Percentiles rank a stretch among this genome's conserved stretches.
phyloP scores from a whole-genome alignment of 495 filamentous ascomycete species.

The Penicillium flavigenum region DNA sequence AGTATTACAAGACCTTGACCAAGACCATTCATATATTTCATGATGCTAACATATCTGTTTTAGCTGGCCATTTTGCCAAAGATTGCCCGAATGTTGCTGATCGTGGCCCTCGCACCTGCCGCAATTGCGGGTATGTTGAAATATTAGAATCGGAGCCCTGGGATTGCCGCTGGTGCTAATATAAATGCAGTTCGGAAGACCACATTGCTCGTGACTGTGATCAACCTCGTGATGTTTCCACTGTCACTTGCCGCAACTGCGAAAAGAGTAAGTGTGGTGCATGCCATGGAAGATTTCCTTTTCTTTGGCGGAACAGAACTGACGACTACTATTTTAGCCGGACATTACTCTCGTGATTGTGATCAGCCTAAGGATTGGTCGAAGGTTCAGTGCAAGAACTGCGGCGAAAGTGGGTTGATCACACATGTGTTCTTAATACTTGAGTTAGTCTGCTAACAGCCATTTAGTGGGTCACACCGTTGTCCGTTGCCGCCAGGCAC shows the following conservation, averaged over 20 bases:
- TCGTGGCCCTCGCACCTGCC: conserved; percentile 51
- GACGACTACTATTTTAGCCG: conserved; percentile 38
- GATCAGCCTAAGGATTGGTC: conserved; percentile 72
- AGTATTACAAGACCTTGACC: conserved; percentile 41
- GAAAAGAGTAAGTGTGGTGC: conserved; percentile 46
- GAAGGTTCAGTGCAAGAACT: conserved; percentile 73
- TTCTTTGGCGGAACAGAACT: not conserved
- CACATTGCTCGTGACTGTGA: conserved; percentile 58
- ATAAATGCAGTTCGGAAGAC: conserved; percentile 41
- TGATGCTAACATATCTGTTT: conserved; percentile 16
- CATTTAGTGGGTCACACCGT: conserved; percentile 64
- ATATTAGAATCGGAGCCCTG: not conserved
- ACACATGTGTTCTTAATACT: not conserved
- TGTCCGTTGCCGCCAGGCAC: conserved; percentile 55
- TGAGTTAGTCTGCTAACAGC: conserved; percentile 17
- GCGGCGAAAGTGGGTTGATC: conserved; percentile 59
- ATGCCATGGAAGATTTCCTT: not conserved
- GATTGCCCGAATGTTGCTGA: conserved; percentile 68
- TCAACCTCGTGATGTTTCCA: conserved; percentile 49
- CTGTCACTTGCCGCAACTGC: conserved; percentile 67
- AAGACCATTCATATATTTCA: not conserved
- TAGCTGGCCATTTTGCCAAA: conserved; percentile 78
- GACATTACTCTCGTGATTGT: conserved; percentile 73
- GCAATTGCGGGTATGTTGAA: conserved; percentile 58
- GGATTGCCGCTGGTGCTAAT: conserved; percentile 17